These are phyloP conservation scores for Xylaria sp. DNA, from an alignment of 2,329 filamentous ascomycete genomes.

Conservation along the genomic window DNA sequence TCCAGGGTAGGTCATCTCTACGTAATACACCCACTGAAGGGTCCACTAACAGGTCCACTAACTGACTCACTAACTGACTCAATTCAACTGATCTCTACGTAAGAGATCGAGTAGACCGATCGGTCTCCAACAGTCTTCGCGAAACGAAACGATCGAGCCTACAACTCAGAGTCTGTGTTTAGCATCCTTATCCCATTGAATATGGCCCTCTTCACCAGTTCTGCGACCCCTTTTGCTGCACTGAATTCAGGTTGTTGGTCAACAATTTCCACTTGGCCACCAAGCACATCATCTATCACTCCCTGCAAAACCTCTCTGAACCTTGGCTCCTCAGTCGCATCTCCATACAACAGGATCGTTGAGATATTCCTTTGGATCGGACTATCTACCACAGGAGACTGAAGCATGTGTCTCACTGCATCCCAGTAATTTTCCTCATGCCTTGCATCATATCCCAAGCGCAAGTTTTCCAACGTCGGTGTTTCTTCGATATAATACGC, in stretches of 20 bases:
- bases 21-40: too few species aligned
- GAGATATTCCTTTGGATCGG: conserved; percentile 23
- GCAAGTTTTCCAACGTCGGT: conserved; percentile 8
- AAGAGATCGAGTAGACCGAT: too few species aligned
- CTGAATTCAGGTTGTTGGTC: conserved; percentile 30
- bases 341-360: conserved; percentile 27
- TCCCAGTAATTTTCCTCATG: conserved; percentile 28
- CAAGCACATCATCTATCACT: conserved; percentile 28
- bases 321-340: conserved; percentile 22
- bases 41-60: too few species aligned
- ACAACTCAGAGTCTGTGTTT: conserved; percentile 20
- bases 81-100: too few species aligned
- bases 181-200: not conserved
- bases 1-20: too few species aligned
- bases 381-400: conserved; percentile 29
- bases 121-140: too few species aligned
- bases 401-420: conserved; percentile 23
- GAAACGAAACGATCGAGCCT: conserved; percentile 6
- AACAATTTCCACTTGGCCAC: conserved; percentile 14
- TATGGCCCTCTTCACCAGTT: conserved; percentile 30
- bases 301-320: conserved; percentile 21
- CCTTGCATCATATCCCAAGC: conserved; percentile 19
- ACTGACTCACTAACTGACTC: too few species aligned
- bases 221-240: conserved; percentile 29
- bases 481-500: conserved; percentile 8